Base-by-base conservation (phyloP, 768 basidiomycete genomes). In the Podaxis sp. region DNA sequence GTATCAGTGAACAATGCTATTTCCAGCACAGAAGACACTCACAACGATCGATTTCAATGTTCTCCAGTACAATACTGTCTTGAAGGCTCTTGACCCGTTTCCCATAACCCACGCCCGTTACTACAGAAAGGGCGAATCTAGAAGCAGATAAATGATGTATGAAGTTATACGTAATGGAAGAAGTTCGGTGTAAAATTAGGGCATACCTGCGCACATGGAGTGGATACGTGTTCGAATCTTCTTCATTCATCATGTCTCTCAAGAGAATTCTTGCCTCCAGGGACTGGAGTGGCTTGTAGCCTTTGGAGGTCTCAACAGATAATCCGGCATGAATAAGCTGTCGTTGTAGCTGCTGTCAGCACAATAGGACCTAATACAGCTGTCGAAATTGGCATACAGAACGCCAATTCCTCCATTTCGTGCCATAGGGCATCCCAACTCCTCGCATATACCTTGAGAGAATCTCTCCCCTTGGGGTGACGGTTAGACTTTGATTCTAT, bases 341-440 rank as follows among this genome's bases (percentile, higher is more conserved):
- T n/a, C 15, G 9, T 2, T 40, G 4, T 2, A 13, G 36, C 22
- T 5, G 17, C 51, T 19, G 57, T 48, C 42, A 44, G 13, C n/a
- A 24, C 49, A 26, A 51, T 51, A 26, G 2, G 19, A 39, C 28
- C 6, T 12, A 15, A 11, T 54, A 17, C 7, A 19, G 38, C 22
- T 12, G n/a, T 51, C 17, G 57, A 51, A 15, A 62, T 2, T 6
- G n/a, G 63, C 71, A 48, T 39, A 74, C 75, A 38, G 71, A 68
- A 67, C 72, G 66, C 74, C 74, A 76, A 40, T 70, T 71, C 19
- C 73, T 68, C 70, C 74, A 76, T 19, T 68, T 66, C 38, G 66
- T 63, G 4, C 73, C 72, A 58, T 74, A 72, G 0, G 72, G 71
- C 73, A 75, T 74, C 8, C 66, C 69, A 8, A 74, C 65, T 2